phyloP scores from a whole-genome alignment of 768 basidiomycete species.

The Trametes cubensis region DNA sequence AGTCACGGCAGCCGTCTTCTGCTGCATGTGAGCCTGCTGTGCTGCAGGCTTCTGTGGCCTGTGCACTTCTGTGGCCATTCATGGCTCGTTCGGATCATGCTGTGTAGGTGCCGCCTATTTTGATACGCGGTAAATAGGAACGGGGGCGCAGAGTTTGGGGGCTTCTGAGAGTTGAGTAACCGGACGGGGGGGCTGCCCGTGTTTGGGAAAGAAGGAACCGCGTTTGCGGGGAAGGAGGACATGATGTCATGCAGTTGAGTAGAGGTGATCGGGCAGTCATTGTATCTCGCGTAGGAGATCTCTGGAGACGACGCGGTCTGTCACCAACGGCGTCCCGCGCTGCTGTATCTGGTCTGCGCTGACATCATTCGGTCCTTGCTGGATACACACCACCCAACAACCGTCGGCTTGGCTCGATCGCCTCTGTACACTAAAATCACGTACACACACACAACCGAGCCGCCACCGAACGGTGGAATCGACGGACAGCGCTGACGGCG shows the following conservation, averaged over 20 bases:
- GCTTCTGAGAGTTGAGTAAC: slow-evolving; percentile 18
- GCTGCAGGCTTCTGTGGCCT: too few species aligned
- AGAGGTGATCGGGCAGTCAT: slow-evolving; percentile 11
- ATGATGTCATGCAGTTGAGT: slow-evolving; percentile 24
- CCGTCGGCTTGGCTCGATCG: neutral
- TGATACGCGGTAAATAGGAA: slow-evolving; percentile 8
- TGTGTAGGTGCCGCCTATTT: neutral
- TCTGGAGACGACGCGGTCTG: slow-evolving; percentile 16
- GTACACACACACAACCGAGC: neutral
- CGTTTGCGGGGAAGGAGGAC: neutral
- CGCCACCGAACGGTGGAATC: neutral
- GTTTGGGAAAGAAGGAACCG: slow-evolving; percentile 17
- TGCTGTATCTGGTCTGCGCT: neutral
- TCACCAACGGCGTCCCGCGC: slow-evolving; percentile 1
- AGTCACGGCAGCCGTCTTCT: neutral
- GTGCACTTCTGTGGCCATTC: neutral
- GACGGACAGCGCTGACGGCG: neutral
- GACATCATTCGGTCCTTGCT: slow-evolving; percentile 15
- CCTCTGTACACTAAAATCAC: neutral
- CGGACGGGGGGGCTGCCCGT: slow-evolving; percentile 1
- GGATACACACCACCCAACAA: slow-evolving; percentile 24
- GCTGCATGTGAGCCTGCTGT: neutral
- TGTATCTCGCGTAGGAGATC: slow-evolving; percentile 16
- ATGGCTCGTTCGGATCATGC: neutral
- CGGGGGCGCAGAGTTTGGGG: slow-evolving; percentile 9